Conservation (phyloP, 306 rosid species). For the Vigna reflexopilosa region DNA sequence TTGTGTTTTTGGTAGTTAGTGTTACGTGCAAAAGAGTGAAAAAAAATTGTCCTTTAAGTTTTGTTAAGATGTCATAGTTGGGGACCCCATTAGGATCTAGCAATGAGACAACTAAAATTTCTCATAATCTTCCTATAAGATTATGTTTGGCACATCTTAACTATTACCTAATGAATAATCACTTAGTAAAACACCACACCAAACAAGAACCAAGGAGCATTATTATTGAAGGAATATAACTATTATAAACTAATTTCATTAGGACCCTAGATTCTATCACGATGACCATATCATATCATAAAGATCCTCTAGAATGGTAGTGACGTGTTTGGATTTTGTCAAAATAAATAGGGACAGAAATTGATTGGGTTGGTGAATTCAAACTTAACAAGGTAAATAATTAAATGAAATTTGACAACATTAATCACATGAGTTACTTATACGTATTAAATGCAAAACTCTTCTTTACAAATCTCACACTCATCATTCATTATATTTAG, state of each 20-base stretch:
- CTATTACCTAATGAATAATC: slow-evolving; percentile 17
- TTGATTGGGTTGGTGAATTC: background rate
- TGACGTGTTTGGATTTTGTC: slow-evolving; percentile 28
- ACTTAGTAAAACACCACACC: slow-evolving; percentile 39
- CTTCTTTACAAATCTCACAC: background rate
- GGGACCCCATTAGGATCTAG: slow-evolving; percentile 48
- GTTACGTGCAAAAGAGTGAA: slow-evolving; percentile 27
- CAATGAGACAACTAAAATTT: slow-evolving; percentile 39
- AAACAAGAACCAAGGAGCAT: slow-evolving; percentile 9
- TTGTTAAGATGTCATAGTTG: slow-evolving; percentile 56
- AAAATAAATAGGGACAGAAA: background rate
- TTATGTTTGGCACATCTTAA: slow-evolving; percentile 34
- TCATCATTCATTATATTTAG: background rate
- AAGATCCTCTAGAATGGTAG: slow-evolving; percentile 19
- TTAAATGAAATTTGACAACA: slow-evolving; percentile 9
- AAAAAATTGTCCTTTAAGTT: background rate
- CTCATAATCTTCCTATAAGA: slow-evolving; percentile 38
- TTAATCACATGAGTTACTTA: background rate
- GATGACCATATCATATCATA: background rate
- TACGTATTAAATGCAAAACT: background rate
- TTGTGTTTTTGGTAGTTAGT: background rate
- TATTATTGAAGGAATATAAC: background rate
- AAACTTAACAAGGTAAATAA: slow-evolving; percentile 15
- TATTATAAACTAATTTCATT: slow-evolving; percentile 37
- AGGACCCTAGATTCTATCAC: slow-evolving; percentile 32